These are phyloP conservation scores for Rhizopogon sp. DNA, from an alignment of 768 basidiomycete species.

Conservation along the genomic window DNA sequence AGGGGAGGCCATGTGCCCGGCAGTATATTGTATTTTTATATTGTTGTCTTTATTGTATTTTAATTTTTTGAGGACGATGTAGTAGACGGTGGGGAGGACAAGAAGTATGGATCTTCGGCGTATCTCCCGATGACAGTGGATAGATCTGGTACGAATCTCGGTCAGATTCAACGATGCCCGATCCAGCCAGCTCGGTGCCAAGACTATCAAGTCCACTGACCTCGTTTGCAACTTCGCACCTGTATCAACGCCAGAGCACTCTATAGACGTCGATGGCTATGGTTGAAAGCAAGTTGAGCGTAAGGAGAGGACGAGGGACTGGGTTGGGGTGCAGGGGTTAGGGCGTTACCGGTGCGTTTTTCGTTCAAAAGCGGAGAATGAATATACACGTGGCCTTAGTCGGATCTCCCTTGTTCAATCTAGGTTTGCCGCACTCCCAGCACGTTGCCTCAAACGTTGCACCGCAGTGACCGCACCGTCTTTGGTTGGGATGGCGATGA, in stretches of 20 bases:
- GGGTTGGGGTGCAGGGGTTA: neutral
- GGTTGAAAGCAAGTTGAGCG: neutral
- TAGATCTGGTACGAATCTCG: neutral
- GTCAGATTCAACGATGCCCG: neutral
- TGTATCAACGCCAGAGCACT: neutral
- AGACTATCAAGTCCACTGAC: neutral
- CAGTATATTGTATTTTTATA: conserved; percentile 8
- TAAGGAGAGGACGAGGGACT: neutral
- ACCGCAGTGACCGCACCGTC: neutral
- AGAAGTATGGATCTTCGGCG: conserved; percentile 42
- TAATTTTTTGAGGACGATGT: conserved; percentile 9
- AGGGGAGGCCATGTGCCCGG: conserved; percentile 11
- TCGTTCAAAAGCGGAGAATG: neutral
- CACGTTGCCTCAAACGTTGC: neutral
- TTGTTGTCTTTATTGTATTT: conserved; percentile 8
- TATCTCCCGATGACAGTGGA: conserved; percentile 71
- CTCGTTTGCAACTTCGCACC: too few species aligned
- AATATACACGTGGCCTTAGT: neutral
- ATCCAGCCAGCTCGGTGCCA: neutral
- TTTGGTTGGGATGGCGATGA: too few species aligned
- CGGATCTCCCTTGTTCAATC: neutral
- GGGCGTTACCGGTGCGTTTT: conserved; percentile 1
- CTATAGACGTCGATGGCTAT: neutral
- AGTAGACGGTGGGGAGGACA: conserved; percentile 25
- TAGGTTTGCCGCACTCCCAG: neutral